phyloP scores from a whole-genome alignment of 2,329 filamentous ascomycete species.

The Pseudocercospora cruenta region DNA sequence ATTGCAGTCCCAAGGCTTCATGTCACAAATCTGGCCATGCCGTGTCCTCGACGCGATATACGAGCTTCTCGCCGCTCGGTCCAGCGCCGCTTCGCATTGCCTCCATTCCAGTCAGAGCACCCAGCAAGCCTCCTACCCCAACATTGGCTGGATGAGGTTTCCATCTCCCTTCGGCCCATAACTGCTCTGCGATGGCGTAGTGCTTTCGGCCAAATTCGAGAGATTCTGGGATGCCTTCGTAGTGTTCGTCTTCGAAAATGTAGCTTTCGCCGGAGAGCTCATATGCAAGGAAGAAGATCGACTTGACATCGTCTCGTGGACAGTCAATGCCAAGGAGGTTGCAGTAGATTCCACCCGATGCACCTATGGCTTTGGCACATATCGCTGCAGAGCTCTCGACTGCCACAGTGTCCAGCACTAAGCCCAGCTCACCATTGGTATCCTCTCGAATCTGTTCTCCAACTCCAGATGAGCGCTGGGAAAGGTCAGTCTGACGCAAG shows the following conservation, averaged over 20 bases:
- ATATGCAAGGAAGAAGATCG: constrained; percentile 25
- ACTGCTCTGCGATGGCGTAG: constrained; percentile 35
- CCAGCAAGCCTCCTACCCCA: constrained; percentile 43
- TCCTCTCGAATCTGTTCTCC: constrained; percentile 47
- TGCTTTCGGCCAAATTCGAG: constrained; percentile 44
- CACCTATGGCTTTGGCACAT: constrained; percentile 19
- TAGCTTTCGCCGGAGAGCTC: constrained; percentile 32
- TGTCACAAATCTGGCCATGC: background rate
- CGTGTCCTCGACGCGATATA: constrained; percentile 43
- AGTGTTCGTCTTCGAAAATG: constrained; percentile 42
- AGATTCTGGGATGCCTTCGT: constrained; percentile 40
- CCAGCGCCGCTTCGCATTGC: constrained; percentile 45
- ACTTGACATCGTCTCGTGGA: constrained; percentile 19
- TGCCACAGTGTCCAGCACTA: constrained; percentile 46
- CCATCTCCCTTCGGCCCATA: constrained; percentile 45
- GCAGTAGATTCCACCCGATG: constrained; percentile 19
- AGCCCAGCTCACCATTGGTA: constrained; percentile 44
- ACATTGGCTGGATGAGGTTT: constrained; percentile 45
- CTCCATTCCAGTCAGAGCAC: constrained; percentile 45
- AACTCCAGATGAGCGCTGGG: constrained; percentile 28
- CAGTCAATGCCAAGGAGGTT: constrained; percentile 19
- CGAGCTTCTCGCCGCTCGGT: constrained; percentile 47
- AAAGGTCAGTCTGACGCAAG: background rate
- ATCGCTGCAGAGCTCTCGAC: constrained; percentile 15
- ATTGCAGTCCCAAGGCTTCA: background rate